phyloP scores from a whole-genome alignment of 306 rosid species.

The Medicago ruthenica region DNA sequence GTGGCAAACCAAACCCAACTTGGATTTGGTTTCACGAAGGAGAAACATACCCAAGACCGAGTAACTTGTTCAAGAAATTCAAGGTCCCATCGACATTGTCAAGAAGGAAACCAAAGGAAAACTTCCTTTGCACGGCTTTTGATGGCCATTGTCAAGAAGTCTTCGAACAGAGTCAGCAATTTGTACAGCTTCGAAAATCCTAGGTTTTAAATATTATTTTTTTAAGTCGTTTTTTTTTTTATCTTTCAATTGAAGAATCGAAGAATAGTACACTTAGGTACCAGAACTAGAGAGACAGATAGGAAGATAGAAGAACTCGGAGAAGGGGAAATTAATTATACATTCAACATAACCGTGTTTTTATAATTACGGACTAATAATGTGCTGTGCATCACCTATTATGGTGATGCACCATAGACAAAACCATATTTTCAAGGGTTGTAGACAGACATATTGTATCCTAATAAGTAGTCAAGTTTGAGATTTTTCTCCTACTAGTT shows the following conservation, averaged over 20 bases:
- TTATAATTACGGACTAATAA: background rate
- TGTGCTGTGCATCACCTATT: background rate
- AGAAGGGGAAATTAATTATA: no score
- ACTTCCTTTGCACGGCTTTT: background rate
- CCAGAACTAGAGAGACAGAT: no score
- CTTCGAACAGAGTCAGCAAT: background rate
- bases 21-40: no score
- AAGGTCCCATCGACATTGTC: constrained; percentile 50
- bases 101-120: constrained; percentile 54
- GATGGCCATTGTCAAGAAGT: background rate
- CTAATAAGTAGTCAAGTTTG: constrained; percentile 19
- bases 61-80: constrained; percentile 49
- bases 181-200: background rate
- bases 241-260: background rate
- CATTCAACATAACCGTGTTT: background rate
- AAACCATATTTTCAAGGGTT: background rate
- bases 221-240: background rate
- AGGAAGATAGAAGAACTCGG: no score
- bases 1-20: constrained; percentile 41
- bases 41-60: constrained; percentile 7
- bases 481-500: background rate
- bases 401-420: background rate
- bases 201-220: background rate
- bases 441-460: constrained; percentile 8
- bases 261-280: no score